phyloP scores from a whole-genome alignment of 345 rosid genomes.

The Heritiera littoralis region DNA sequence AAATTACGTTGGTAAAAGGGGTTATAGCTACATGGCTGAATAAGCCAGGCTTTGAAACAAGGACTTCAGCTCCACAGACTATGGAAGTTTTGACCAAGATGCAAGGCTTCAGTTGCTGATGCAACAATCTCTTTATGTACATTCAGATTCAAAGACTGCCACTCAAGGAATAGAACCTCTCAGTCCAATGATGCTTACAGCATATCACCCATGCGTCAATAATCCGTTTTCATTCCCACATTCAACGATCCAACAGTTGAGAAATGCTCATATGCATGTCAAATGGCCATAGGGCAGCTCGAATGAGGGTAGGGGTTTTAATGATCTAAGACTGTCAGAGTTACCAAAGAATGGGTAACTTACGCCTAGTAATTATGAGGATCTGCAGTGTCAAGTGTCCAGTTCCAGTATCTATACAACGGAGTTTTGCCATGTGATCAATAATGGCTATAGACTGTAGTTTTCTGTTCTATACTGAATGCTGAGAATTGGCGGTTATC shows the following conservation, averaged over 20 bases:
- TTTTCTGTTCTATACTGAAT: background rate
- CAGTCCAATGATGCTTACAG: constrained; percentile 30
- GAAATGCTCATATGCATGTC: constrained; percentile 27
- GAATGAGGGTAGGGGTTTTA: constrained; percentile 40
- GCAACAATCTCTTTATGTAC: constrained; percentile 38
- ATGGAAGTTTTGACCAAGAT: constrained; percentile 32
- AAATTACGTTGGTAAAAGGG: constrained; percentile 44
- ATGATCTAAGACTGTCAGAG: constrained; percentile 34
- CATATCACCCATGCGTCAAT: constrained; percentile 29
- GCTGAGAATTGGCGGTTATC: background rate
- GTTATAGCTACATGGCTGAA: constrained; percentile 29
- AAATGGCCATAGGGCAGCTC: constrained; percentile 45
- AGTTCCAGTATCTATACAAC: constrained; percentile 42
- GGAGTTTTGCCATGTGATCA: constrained; percentile 44
- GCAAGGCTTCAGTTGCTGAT: constrained; percentile 34
- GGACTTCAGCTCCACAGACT: constrained; percentile 26
- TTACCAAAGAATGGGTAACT: constrained; percentile 28
- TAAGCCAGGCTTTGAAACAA: constrained; percentile 35
- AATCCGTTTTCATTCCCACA: constrained; percentile 34
- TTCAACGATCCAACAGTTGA: constrained; percentile 35
- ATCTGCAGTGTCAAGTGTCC: constrained; percentile 40
- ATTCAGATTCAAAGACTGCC: constrained; percentile 29
- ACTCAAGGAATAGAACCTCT: constrained; percentile 34
- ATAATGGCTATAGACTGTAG: background rate
- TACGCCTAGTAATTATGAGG: constrained; percentile 37